A percentile compares a stretch with the other conserved stretches of the same genome.
Evolutionary conservation across 2,329 filamentous ascomycete genomes (phyloP).

Genomic region (Cladosporium oxysporum): DNA sequence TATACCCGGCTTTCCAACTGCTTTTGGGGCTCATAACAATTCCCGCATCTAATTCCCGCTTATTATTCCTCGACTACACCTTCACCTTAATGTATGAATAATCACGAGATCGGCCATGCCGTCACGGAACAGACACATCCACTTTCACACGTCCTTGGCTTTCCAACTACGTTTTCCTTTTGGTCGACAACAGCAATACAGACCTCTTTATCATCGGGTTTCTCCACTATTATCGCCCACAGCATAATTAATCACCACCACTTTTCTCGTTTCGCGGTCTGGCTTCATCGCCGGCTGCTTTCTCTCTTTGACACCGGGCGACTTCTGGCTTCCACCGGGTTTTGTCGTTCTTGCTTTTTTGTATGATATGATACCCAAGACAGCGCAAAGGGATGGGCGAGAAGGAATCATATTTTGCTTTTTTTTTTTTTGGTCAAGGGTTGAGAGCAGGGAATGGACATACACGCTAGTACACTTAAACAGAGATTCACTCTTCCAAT

Average conservation of each 20-base stretch:
- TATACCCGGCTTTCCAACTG: conserved; percentile 10
- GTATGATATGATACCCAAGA: conserved; percentile 25
- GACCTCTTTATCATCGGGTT: neutral
- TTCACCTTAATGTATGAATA: conserved; percentile 19
- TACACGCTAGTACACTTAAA: conserved; percentile 10
- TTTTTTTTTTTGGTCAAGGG: neutral
- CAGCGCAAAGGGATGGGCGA: conserved; percentile 14
- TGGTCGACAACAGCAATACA: conserved; percentile 2
- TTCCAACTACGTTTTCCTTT: neutral
- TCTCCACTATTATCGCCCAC: neutral
- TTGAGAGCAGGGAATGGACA: neutral
- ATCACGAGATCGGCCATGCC: conserved; percentile 4
- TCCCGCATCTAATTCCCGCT: neutral
- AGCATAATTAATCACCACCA: conserved; percentile 11
- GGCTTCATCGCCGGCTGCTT: neutral
- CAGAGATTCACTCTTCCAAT: neutral
- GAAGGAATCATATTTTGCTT: neutral
- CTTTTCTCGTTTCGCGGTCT: neutral
- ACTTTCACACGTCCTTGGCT: neutral
- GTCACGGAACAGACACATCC: neutral
- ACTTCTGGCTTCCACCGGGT: neutral
- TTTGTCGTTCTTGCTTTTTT: conserved; percentile 6
- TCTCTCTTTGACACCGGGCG: conserved; percentile 20
- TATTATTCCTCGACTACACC: neutral
- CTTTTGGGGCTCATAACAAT: neutral